Conservation (phyloP, 106 monocot species). For the Platanthera zijinensis region DNA sequence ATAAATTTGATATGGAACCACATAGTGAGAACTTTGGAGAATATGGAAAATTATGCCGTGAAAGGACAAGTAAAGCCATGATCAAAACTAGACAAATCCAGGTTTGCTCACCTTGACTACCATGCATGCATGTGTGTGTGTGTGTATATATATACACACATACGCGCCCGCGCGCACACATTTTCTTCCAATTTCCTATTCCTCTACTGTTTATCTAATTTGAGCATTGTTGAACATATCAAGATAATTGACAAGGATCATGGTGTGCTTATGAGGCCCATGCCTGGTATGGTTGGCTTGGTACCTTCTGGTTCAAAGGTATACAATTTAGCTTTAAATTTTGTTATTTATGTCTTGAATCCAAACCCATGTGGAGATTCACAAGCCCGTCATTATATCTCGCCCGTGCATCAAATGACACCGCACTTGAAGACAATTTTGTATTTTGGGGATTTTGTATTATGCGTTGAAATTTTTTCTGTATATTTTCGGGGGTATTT, state of each 20-base stretch:
- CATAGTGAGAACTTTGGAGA: conserved; percentile 82
- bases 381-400: no score
- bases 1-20: conserved; percentile 99
- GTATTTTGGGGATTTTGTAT: no score
- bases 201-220: neutral
- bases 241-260: conserved; percentile 77
- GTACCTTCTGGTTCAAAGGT: conserved; percentile 83
- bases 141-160: neutral
- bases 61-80: conserved; percentile 83
- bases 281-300: conserved; percentile 93
- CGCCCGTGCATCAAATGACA: no score
- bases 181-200: neutral
- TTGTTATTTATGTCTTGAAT: no score
- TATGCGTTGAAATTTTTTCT: no score
- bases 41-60: conserved; percentile 89
- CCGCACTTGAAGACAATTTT: no score
- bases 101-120: conserved; percentile 19
- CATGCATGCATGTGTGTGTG: neutral
- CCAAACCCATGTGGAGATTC: no score
- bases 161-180: no score
- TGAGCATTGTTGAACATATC: conserved; percentile 3
- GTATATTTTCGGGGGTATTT: no score
- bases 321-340: neutral
- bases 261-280: conserved; percentile 81
- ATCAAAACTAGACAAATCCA: conserved; percentile 88